Percentiles rank a stretch among this genome's conserved stretches.
phyloP scores from a whole-genome alignment of 305 asterid genomes.

The Fraxinus albicans region DNA sequence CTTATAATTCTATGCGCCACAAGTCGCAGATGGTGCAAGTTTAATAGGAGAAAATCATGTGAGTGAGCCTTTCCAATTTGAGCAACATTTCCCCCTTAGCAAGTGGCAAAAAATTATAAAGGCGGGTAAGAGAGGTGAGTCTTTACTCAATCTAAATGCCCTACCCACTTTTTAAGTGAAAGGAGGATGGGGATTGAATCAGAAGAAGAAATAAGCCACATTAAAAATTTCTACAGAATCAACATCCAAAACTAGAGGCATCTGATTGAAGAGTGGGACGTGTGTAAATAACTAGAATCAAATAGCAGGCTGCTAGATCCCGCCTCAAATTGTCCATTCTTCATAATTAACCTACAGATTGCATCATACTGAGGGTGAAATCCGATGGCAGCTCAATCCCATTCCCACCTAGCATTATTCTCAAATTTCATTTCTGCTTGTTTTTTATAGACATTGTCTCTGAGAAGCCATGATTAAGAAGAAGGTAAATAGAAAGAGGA shows the following conservation, averaged over 20 bases:
- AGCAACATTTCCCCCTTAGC: too few species aligned
- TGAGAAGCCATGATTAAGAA: background rate
- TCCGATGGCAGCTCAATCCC: background rate
- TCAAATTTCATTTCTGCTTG: background rate
- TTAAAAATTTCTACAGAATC: background rate
- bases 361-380: background rate
- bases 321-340: background rate
- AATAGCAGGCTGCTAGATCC: background rate
- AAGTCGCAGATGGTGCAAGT: too few species aligned
- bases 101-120: too few species aligned
- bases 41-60: too few species aligned
- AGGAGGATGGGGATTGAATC: background rate
- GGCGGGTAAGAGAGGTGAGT: background rate
- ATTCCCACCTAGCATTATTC: background rate
- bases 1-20: too few species aligned
- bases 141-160: too few species aligned
- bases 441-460: background rate
- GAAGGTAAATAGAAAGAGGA: background rate
- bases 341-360: background rate
- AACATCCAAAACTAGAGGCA: background rate
- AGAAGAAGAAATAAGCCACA: background rate
- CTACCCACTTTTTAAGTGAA: background rate
- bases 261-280: slow-evolving; percentile 12
- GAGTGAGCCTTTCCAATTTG: too few species aligned
- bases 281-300: background rate